Conservation (phyloP, 805 yeast species). For the Saturnispora quitensis region DNA sequence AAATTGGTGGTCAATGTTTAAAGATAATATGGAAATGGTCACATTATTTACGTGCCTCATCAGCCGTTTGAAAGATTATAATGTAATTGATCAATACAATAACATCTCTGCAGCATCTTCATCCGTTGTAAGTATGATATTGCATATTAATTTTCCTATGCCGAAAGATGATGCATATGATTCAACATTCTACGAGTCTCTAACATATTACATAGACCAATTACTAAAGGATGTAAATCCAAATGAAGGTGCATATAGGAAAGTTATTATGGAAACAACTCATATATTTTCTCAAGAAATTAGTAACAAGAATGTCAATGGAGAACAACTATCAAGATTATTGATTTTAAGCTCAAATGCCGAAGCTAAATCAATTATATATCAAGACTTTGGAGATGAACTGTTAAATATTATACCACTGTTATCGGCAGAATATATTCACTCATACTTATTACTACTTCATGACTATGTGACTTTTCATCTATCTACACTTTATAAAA, state of each 20-base stretch:
- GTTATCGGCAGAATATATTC: constrained; percentile 3
- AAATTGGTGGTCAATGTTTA: constrained; percentile 3
- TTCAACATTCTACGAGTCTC: constrained; percentile 16
- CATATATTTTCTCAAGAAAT: neutral
- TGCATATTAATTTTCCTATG: constrained; percentile 10
- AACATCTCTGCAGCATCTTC: neutral
- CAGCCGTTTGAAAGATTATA: neutral
- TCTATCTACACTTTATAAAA: neutral
- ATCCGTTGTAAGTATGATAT: constrained; percentile 2
- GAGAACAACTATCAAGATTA: neutral
- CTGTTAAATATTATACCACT: neutral
- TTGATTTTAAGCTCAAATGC: neutral
- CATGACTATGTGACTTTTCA: constrained; percentile 1
- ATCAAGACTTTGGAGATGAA: constrained; percentile 5
- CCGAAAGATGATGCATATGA: neutral
- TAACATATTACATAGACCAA: constrained; percentile 13
- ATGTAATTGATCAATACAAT: constrained; percentile 4
- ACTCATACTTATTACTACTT: constrained; percentile 1
- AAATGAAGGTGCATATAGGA: constrained; percentile 3
- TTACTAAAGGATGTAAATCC: constrained; percentile 15
- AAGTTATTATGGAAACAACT: neutral
- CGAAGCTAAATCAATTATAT: neutral
- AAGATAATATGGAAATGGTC: constrained; percentile 12
- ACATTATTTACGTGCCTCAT: constrained; percentile 5
- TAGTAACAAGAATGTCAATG: neutral